Percentiles rank a stretch among this genome's conserved stretches.
phyloP scores from a whole-genome alignment of 768 basidiomycete species.

The Lactarius vividus region DNA sequence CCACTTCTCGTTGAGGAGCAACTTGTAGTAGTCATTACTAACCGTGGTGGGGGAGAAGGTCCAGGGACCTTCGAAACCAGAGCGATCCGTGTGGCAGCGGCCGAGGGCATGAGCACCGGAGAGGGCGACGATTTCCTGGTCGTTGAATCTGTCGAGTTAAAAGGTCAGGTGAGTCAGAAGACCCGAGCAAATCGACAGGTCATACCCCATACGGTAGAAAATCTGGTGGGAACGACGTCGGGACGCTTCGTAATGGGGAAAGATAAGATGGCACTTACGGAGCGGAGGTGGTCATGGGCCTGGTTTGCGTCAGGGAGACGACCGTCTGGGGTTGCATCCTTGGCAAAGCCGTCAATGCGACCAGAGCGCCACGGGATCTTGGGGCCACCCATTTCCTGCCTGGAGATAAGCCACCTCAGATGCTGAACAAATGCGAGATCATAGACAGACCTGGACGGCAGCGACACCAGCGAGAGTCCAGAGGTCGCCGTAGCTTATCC shows the following conservation, averaged over 20 bases:
- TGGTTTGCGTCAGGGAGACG: slow-evolving; percentile 86
- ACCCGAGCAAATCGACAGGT: neutral
- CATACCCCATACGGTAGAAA: slow-evolving; percentile 85
- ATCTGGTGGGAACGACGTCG: slow-evolving; percentile 42
- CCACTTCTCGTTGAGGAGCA: slow-evolving; percentile 89
- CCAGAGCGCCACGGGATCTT: slow-evolving; percentile 93
- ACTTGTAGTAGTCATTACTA: slow-evolving; percentile 83
- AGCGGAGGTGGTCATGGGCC: slow-evolving; percentile 81
- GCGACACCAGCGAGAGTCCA: slow-evolving; percentile 96
- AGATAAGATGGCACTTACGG: slow-evolving; percentile 42
- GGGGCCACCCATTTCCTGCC: slow-evolving; percentile 86
- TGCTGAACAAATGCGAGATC: neutral
- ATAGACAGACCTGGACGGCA: slow-evolving; percentile 66
- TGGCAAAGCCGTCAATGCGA: slow-evolving; percentile 79
- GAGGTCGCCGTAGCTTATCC: slow-evolving; percentile 95
- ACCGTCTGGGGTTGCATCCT: slow-evolving; percentile 78
- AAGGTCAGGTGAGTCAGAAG: neutral
- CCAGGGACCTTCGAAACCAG: slow-evolving; percentile 90
- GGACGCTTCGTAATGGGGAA: neutral
- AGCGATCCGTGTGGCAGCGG: slow-evolving; percentile 82
- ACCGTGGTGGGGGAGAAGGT: slow-evolving; percentile 90
- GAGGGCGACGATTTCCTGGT: slow-evolving; percentile 96
- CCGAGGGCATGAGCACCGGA: slow-evolving; percentile 94
- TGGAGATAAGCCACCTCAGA: neutral
- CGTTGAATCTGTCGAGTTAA: slow-evolving; percentile 63